phyloP scores from a whole-genome alignment of 805 yeast genomes.

The Teunomyces barrocoloradensis region DNA sequence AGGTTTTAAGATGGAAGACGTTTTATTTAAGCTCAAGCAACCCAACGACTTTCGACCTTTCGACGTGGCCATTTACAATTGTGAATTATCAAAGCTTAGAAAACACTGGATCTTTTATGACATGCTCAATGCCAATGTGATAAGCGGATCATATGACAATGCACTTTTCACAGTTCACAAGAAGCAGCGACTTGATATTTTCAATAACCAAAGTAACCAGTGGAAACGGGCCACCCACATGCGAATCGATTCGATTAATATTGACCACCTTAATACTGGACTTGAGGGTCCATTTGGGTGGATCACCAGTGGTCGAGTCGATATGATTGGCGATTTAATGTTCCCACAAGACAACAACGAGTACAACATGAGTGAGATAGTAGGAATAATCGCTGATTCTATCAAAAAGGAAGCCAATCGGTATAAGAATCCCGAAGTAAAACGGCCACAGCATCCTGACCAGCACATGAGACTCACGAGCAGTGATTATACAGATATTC shows the following conservation, averaged over 20 bases:
- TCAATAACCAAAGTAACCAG: slow-evolving; percentile 24
- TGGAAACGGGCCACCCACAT: slow-evolving; percentile 71
- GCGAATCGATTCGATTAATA: slow-evolving; percentile 78
- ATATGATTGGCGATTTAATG: slow-evolving; percentile 87
- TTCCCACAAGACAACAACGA: slow-evolving; percentile 66
- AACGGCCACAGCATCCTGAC: slow-evolving; percentile 24
- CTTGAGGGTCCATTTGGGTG: slow-evolving; percentile 95
- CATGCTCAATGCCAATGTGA: slow-evolving; percentile 73
- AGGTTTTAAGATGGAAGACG: slow-evolving; percentile 78
- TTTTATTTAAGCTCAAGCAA: slow-evolving; percentile 75
- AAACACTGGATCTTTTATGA: slow-evolving; percentile 95
- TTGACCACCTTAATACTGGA: slow-evolving; percentile 89
- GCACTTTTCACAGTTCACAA: slow-evolving; percentile 90
- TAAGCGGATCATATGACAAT: slow-evolving; percentile 91
- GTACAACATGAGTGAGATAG: slow-evolving; percentile 45
- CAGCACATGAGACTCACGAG: slow-evolving; percentile 28
- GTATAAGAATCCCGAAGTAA: slow-evolving; percentile 32
- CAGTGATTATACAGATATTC: slow-evolving; percentile 32
- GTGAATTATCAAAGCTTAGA: slow-evolving; percentile 75
- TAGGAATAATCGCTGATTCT: slow-evolving; percentile 45
- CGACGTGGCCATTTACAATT: slow-evolving; percentile 81
- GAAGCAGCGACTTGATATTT: slow-evolving; percentile 58
- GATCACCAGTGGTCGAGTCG: slow-evolving; percentile 91
- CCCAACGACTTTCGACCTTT: slow-evolving; percentile 82
- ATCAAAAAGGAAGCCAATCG: slow-evolving; percentile 50